Evolutionary conservation across 1,284 basidiomycete species (phyloP).

Genomic region (Schizopora paradoxa): DNA sequence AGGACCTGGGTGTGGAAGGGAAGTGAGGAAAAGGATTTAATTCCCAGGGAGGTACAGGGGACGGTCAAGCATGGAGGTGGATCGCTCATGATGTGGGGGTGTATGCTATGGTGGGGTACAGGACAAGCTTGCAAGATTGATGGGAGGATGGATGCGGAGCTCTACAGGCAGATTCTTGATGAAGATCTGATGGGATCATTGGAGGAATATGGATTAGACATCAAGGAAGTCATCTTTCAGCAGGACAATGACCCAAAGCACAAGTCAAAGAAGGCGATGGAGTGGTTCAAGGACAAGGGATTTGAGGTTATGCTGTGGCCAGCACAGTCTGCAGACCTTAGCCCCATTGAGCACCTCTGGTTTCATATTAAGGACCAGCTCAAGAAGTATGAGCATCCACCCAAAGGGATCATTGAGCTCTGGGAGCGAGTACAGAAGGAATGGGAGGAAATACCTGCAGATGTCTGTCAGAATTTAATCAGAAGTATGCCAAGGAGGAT

Average conservation of each 20-base stretch:
- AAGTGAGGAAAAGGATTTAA: slow-evolving; percentile 16
- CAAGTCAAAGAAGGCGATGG: slow-evolving; percentile 8
- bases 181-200: slow-evolving; percentile 24
- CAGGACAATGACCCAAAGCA: slow-evolving; percentile 33
- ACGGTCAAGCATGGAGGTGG: slow-evolving; percentile 29
- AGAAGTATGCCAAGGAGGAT: slow-evolving; percentile 20
- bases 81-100: slow-evolving; percentile 33
- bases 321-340: slow-evolving; percentile 32
- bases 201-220: slow-evolving; percentile 12
- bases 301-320: slow-evolving; percentile 28
- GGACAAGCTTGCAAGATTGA: slow-evolving; percentile 22
- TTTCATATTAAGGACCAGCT: slow-evolving; percentile 17
- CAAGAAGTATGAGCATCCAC: slow-evolving; percentile 18
- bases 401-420: no score
- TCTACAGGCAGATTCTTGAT: slow-evolving; percentile 29
- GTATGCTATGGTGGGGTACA: slow-evolving; percentile 26
- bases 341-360: slow-evolving; percentile 36
- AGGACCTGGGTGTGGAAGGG: slow-evolving; percentile 25
- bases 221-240: slow-evolving; percentile 28
- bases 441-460: slow-evolving; percentile 16
- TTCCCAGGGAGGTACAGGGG: slow-evolving; percentile 15
- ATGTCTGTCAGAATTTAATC: slow-evolving; percentile 20
- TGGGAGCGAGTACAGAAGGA: slow-evolving; percentile 19
- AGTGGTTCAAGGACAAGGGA: slow-evolving; percentile 24
- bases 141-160: slow-evolving; percentile 29